Evolutionary conservation across 208 protist genomes (phyloP), one percentile per base, ranked within the genome.

Genomic region (Crithidia acanthocephali): DNA sequence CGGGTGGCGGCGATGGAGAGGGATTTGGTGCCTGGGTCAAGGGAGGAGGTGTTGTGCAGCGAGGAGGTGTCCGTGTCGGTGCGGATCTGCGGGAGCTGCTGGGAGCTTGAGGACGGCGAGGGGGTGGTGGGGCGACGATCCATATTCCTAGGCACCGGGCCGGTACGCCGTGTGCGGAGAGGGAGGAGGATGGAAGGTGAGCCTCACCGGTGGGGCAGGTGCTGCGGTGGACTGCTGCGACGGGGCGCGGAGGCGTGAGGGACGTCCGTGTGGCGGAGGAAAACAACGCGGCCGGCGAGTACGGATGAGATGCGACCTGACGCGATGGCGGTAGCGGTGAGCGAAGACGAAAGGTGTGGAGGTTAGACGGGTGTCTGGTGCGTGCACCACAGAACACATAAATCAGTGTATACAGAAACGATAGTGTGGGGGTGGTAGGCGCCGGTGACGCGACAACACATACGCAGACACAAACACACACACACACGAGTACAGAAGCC

Each of bases 31-130:
- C 37, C 20, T 18, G 11, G 53, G 32, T 72, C 67, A 13, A 45
- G n/a, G 18, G 57, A 71, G 28, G 65, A 60, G 42, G 37, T 71
- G 66, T 71, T 71, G 48, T 50, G 45, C 18, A 63, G 18, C 55
- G 57, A 73, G 13, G 68, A 73, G 18, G 40, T 63, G 27, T 60
- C 30, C 8, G 58, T 73, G 68, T 73, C 68, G 10, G 68, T 66
- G 59, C 68, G 68, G 45, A 59, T 73, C 27, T 73, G 68, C 22
- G 32, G 58, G 6, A 66, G 52, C 58, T 66, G 68, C 50, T 65
- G 58, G 13, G 47, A 66, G 27, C 45, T 60, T 2, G 44, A 33
- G 9, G 58, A 67, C 27, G 22, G 23, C 18, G 58, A 73, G 7
- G 35, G 33, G 18, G 68, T 59, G 5, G 60, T 40, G 37, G 37